Conservation (phyloP, 345 rosid species). For the Lumnitzera littorea region DNA sequence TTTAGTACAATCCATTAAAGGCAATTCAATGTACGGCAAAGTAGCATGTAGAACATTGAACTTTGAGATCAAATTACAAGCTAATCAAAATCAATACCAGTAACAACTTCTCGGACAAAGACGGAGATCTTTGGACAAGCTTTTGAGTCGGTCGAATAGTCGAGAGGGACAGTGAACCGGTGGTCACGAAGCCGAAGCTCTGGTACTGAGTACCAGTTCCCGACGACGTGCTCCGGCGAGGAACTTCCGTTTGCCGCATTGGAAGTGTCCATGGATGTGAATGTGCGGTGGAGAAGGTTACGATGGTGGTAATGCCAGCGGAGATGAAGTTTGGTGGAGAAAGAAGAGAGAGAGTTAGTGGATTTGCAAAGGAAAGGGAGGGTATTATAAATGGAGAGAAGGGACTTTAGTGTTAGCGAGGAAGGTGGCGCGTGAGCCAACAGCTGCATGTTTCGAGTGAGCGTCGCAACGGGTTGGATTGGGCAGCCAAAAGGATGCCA, state of each 20-base stretch:
- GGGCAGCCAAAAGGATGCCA: no score
- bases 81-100: slow-evolving; percentile 30
- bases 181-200: slow-evolving; percentile 85
- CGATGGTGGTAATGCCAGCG: background rate
- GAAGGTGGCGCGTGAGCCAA: slow-evolving; percentile 11
- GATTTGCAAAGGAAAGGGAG: background rate
- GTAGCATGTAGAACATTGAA: background rate
- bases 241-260: background rate
- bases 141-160: slow-evolving; percentile 34
- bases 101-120: slow-evolving; percentile 80
- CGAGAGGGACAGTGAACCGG: slow-evolving; percentile 69
- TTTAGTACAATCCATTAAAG: background rate
- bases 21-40: background rate
- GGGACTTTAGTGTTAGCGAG: slow-evolving; percentile 6
- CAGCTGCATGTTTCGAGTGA: slow-evolving; percentile 2
- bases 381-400: background rate
- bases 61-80: background rate
- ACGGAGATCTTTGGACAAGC: slow-evolving; percentile 49
- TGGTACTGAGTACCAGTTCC: slow-evolving; percentile 68
- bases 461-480: background rate
- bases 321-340: background rate
- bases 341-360: background rate
- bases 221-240: slow-evolving; percentile 34
- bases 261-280: slow-evolving; percentile 7
- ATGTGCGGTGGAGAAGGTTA: background rate